phyloP scores from a whole-genome alignment of 2,329 filamentous ascomycete species.

The Monascus ruber region DNA sequence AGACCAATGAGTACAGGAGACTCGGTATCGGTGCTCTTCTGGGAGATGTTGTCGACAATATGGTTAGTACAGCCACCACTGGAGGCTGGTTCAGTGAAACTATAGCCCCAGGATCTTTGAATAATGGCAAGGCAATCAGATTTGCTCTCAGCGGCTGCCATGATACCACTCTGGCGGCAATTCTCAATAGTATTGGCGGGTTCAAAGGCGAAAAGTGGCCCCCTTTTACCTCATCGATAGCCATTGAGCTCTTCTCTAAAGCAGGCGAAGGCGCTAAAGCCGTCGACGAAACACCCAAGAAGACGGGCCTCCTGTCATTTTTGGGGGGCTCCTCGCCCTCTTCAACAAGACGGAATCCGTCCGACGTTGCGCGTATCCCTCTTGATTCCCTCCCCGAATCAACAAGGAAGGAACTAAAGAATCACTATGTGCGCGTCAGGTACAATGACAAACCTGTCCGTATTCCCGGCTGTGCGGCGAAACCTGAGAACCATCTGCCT shows the following conservation, averaged over 20 bases:
- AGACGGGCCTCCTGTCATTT: slow-evolving; percentile 20
- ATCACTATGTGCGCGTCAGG: slow-evolving; percentile 77
- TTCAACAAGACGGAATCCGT: slow-evolving; percentile 8
- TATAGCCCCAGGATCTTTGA: slow-evolving; percentile 40
- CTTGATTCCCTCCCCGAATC: slow-evolving; percentile 18
- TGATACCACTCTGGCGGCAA: slow-evolving; percentile 79
- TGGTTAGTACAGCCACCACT: slow-evolving; percentile 55
- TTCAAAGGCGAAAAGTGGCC: slow-evolving; percentile 70
- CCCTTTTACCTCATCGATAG: slow-evolving; percentile 84
- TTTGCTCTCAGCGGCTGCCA: slow-evolving; percentile 80
- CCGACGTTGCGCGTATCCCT: slow-evolving; percentile 23
- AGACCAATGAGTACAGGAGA: slow-evolving; percentile 75
- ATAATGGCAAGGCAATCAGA: slow-evolving; percentile 42
- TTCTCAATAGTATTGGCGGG: slow-evolving; percentile 67
- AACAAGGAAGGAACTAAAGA: slow-evolving; percentile 25
- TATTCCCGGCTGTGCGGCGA: slow-evolving; percentile 65
- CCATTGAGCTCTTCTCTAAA: slow-evolving; percentile 75
- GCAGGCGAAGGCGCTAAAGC: slow-evolving; percentile 13
- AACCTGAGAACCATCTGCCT: slow-evolving; percentile 67
- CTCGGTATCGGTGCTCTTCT: slow-evolving; percentile 77
- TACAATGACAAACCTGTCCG: slow-evolving; percentile 81
- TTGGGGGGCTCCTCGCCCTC: slow-evolving; percentile 13
- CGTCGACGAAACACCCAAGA: slow-evolving; percentile 6
- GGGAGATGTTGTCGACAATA: slow-evolving; percentile 68
- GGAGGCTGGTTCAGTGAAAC: slow-evolving; percentile 40